Conservation (phyloP, 148 eudicot species). For the Nyssa sinensis region DNA sequence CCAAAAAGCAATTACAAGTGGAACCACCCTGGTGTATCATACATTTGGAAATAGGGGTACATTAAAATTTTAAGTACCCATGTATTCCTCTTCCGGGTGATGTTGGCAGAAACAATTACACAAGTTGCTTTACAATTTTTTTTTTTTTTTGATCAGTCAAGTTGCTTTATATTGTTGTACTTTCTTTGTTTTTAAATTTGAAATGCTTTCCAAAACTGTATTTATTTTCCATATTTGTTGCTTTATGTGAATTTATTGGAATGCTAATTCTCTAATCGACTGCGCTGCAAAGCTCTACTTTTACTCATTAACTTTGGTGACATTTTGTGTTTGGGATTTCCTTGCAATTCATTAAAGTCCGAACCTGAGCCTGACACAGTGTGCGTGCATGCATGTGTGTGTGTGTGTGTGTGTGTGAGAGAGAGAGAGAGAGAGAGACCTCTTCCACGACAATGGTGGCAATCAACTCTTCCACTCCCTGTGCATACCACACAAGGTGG, state of each 20-base stretch:
- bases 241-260: neutral
- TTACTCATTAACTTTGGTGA: neutral
- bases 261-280: neutral
- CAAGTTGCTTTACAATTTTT: too few species aligned
- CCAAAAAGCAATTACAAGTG: neutral
- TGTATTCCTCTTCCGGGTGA: too few species aligned
- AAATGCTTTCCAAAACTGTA: neutral
- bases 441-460: constrained; percentile 63
- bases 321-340: neutral
- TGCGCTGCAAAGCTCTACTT: neutral
- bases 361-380: too few species aligned
- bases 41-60: too few species aligned
- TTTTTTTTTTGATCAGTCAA: too few species aligned
- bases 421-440: constrained; percentile 38
- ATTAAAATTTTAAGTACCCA: too few species aligned
- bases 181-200: neutral
- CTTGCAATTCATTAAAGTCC: neutral
- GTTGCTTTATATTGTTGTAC: neutral
- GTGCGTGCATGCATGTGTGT: too few species aligned
- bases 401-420: neutral
- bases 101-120: too few species aligned
- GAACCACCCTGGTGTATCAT: neutral
- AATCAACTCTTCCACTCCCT: constrained; percentile 78
- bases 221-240: neutral
- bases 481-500: constrained; percentile 66